phyloP scores from a whole-genome alignment of 441 rosid genomes.

The Adansonia madagascariensis region DNA sequence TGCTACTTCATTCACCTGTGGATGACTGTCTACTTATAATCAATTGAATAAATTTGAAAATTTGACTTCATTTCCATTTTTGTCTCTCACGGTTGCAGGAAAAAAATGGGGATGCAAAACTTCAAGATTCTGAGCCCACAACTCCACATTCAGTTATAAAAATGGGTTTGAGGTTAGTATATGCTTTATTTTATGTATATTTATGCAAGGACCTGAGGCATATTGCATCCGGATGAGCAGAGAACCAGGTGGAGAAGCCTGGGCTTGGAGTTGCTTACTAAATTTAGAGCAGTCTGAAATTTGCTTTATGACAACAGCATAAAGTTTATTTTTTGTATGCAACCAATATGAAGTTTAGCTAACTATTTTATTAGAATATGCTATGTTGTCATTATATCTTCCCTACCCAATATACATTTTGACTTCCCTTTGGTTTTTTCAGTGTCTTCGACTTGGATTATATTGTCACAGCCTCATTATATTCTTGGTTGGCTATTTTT shows the following conservation, averaged over 20 bases:
- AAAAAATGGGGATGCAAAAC: constrained; percentile 78
- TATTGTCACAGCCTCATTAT: not conserved
- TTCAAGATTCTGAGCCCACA: constrained; percentile 95
- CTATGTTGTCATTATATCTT: not conserved
- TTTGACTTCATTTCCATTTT: constrained; percentile 23
- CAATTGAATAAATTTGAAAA: constrained; percentile 16
- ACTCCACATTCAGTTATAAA: constrained; percentile 88
- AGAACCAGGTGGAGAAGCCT: not conserved
- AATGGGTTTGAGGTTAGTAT: constrained; percentile 79
- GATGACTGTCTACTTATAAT: constrained; percentile 17
- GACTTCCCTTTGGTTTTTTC: not conserved
- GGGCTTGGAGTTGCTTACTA: constrained; percentile 16
- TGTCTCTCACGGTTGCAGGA: constrained; percentile 59
- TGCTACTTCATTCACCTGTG: constrained; percentile 11
- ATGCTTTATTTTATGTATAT: constrained; percentile 20
- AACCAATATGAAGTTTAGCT: not conserved
- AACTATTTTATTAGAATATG: constrained; percentile 1
- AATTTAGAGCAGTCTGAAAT: not conserved
- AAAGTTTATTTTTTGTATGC: not conserved
- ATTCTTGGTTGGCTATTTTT: not conserved
- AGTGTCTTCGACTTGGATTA: constrained; percentile 12
- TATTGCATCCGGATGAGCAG: not conserved
- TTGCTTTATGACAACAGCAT: not conserved
- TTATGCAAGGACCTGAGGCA: not conserved
- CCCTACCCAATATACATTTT: not conserved